phyloP scores from a whole-genome alignment of 148 eudicot species.

The Limonium bicolor region DNA sequence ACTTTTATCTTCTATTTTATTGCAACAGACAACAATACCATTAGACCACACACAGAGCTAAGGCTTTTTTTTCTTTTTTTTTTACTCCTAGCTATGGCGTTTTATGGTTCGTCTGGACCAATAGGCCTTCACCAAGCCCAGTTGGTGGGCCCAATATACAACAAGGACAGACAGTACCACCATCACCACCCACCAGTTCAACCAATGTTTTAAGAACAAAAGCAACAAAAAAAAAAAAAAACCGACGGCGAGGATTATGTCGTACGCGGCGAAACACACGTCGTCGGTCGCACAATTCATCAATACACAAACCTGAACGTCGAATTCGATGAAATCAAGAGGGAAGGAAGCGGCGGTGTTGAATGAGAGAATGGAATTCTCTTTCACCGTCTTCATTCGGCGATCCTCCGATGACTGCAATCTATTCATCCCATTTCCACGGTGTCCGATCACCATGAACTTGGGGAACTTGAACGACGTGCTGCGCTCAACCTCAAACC shows the following conservation, averaged over 20 bases:
- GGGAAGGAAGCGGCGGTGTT: conserved; percentile 38
- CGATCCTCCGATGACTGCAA: conserved; percentile 43
- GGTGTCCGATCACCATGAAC: conserved; percentile 55
- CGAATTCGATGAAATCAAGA: conserved; percentile 47
- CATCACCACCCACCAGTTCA: too few relatives aligned
- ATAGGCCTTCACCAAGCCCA: too few relatives aligned
- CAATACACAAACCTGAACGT: conserved; percentile 35
- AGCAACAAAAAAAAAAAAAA: neutral
- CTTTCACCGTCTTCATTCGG: conserved; percentile 43
- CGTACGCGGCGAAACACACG: too few relatives aligned
- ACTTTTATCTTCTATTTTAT: neutral
- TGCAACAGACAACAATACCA: neutral
- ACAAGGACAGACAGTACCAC: too few relatives aligned
- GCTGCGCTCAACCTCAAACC: conserved; percentile 10
- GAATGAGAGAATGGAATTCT: conserved; percentile 46
- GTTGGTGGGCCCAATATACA: too few relatives aligned
- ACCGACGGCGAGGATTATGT: too few relatives aligned
- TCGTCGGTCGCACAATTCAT: neutral
- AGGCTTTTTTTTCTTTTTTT: too few relatives aligned
- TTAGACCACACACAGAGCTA: neutral
- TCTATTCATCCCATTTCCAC: conserved; percentile 56
- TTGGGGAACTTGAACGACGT: conserved; percentile 15
- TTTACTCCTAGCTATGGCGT: too few relatives aligned
- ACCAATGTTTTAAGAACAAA: neutral
- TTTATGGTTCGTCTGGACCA: too few relatives aligned